Conservation (phyloP, 2,329 filamentous ascomycete genomes). For the Gaeumannomyces tritici region DNA sequence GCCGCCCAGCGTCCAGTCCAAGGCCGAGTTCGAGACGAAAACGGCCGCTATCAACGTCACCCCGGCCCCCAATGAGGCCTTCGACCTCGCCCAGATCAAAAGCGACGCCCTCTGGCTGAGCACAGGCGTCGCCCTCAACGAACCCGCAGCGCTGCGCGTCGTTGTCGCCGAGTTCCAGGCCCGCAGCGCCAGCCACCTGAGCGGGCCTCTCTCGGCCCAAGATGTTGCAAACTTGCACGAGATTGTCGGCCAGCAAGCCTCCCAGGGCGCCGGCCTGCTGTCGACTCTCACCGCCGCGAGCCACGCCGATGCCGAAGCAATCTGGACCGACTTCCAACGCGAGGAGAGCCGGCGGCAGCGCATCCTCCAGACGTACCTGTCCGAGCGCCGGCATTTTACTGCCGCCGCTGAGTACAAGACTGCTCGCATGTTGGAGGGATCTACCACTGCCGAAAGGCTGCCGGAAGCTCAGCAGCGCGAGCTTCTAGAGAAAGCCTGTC, state of each 20-base stretch:
- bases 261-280: conserved; percentile 46
- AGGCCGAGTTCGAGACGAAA: conserved; percentile 68
- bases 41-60: conserved; percentile 81
- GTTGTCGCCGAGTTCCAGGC: conserved; percentile 77
- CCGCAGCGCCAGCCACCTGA: conserved; percentile 62
- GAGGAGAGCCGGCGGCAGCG: conserved; percentile 53
- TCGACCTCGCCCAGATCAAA: conserved; percentile 72
- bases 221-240: conserved; percentile 69
- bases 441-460: conserved; percentile 11
- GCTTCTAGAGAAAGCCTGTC: conserved; percentile 6
- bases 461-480: conserved; percentile 10
- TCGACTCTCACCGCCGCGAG: conserved; percentile 37
- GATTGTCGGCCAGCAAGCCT: conserved; percentile 56
- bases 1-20: conserved; percentile 50
- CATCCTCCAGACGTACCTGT: conserved; percentile 62
- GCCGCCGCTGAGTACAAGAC: conserved; percentile 50
- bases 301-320: conserved; percentile 41
- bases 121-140: conserved; percentile 65
- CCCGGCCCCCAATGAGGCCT: conserved; percentile 54
- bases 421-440: conserved; percentile 32
- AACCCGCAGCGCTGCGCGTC: conserved; percentile 72
- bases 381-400: conserved; percentile 59
- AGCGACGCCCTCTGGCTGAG: conserved; percentile 81
- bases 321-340: conserved; percentile 51
- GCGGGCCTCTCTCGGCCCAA: conserved; percentile 64